These are phyloP conservation scores for Discostella stelligera DNA, from an alignment of 352 stramenopile genomes.

Conservation along the genomic window DNA sequence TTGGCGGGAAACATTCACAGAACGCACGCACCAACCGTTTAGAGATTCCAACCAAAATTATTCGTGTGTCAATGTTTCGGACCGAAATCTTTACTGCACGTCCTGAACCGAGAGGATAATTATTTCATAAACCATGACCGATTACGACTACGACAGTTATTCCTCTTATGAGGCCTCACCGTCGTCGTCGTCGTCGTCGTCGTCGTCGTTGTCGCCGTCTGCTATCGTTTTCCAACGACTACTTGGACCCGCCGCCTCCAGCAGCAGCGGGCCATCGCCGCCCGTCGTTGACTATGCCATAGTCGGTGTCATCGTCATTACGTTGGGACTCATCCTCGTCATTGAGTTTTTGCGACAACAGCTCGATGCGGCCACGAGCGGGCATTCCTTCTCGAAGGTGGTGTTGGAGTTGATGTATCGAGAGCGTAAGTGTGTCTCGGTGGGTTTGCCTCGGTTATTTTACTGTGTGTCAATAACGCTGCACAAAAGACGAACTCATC, in stretches of 20 bases:
- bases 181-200: not conserved
- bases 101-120: not conserved
- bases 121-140: not conserved
- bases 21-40: too few species aligned
- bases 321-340: slow-evolving; percentile 68
- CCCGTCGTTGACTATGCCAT: slow-evolving; percentile 24
- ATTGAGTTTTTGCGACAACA: slow-evolving; percentile 69
- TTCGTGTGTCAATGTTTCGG: too few species aligned
- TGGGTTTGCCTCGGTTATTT: slow-evolving; percentile 7
- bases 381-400: slow-evolving; percentile 64
- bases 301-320: slow-evolving; percentile 55
- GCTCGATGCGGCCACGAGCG: slow-evolving; percentile 63
- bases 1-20: too few species aligned
- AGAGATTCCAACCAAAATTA: too few species aligned
- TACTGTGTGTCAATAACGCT: not conserved
- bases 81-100: too few species aligned
- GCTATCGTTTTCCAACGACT: slow-evolving; percentile 10
- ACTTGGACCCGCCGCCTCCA: slow-evolving; percentile 12
- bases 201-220: not conserved
- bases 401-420: slow-evolving; percentile 76
- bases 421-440: slow-evolving; percentile 63
- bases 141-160: slow-evolving; percentile 2
- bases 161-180: not conserved
- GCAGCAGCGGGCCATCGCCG: not conserved
- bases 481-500: not conserved